Conservation (phyloP, 768 basidiomycete species). For the Lepiota venenata region DNA sequence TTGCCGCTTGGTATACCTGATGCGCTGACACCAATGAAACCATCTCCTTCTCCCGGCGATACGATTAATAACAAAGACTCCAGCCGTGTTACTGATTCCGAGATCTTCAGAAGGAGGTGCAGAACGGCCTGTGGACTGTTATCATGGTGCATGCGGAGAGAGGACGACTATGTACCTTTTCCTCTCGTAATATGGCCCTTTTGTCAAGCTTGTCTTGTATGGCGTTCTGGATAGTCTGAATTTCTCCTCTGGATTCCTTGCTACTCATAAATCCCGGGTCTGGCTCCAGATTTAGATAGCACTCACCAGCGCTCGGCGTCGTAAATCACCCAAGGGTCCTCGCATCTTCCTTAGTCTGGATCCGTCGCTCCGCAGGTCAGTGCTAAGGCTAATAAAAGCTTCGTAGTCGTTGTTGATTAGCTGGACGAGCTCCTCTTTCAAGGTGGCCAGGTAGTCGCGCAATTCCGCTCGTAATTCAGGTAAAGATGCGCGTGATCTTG, state of each 20-base stretch:
- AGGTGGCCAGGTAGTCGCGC: slow-evolving; percentile 72
- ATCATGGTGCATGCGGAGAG: not conserved
- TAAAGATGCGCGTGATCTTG: slow-evolving; percentile 79
- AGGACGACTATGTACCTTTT: slow-evolving; percentile 55
- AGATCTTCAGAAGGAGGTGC: slow-evolving; percentile 86
- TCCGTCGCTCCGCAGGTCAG: slow-evolving; percentile 86
- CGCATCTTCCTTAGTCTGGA: slow-evolving; percentile 65
- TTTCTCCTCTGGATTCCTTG: slow-evolving; percentile 59
- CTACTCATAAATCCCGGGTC: not conserved
- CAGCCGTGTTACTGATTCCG: slow-evolving; percentile 85
- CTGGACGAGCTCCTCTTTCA: slow-evolving; percentile 93
- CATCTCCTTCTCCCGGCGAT: slow-evolving; percentile 43
- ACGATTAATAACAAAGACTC: slow-evolving; percentile 81
- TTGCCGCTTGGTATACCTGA: slow-evolving; percentile 24
- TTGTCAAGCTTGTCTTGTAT: slow-evolving; percentile 78
- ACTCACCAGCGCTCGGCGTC: slow-evolving; percentile 66
- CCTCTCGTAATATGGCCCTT: slow-evolving; percentile 75
- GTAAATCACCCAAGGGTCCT: slow-evolving; percentile 61
- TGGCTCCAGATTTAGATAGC: not conserved
- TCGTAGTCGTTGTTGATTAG: slow-evolving; percentile 98
- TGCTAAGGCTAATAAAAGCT: slow-evolving; percentile 94
- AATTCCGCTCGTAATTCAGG: slow-evolving; percentile 87
- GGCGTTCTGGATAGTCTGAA: slow-evolving; percentile 65
- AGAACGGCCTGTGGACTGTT: slow-evolving; percentile 60
- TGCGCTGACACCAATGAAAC: slow-evolving; percentile 29